phyloP scores from a whole-genome alignment of 1,284 basidiomycete genomes.

The Ganoderma leucocontextum region DNA sequence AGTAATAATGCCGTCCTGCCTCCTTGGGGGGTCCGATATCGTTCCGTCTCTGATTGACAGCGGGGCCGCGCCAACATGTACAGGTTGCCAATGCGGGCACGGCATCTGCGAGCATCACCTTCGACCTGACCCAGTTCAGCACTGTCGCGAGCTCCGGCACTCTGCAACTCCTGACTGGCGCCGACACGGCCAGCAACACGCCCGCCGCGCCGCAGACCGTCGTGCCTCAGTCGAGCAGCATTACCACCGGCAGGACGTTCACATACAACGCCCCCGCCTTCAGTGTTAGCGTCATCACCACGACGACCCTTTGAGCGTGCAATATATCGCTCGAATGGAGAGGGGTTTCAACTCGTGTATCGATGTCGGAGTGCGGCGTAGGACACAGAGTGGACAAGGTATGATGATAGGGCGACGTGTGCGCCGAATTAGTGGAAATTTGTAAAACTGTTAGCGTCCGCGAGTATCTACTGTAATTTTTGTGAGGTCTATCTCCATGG shows the following conservation, averaged over 20 bases:
- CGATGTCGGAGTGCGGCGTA: neutral
- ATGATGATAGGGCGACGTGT: slow-evolving; percentile 12
- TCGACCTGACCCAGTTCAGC: slow-evolving; percentile 60
- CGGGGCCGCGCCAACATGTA: neutral
- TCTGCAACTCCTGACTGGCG: slow-evolving; percentile 57
- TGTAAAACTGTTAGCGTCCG: slow-evolving; percentile 5
- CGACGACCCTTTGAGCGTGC: slow-evolving; percentile 34
- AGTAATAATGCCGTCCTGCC: slow-evolving; percentile 5
- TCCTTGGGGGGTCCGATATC: neutral
- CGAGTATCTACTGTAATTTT: slow-evolving; percentile 25
- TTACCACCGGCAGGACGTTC: slow-evolving; percentile 58
- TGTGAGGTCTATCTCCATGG: slow-evolving; percentile 31
- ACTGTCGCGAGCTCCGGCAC: slow-evolving; percentile 53
- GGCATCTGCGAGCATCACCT: slow-evolving; percentile 52
- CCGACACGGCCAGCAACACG: slow-evolving; percentile 60
- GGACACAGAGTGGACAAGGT: neutral
- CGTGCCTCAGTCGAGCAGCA: slow-evolving; percentile 52
- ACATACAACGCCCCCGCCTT: slow-evolving; percentile 65
- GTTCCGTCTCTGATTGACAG: neutral
- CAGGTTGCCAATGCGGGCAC: slow-evolving; percentile 63
- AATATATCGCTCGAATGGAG: neutral
- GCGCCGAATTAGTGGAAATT: slow-evolving; percentile 17
- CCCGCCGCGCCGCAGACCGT: slow-evolving; percentile 56
- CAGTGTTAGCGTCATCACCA: slow-evolving; percentile 64
- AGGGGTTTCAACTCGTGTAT: slow-evolving; percentile 2